A percentile compares a stretch with the other conserved stretches of the same genome.
Conservation (phyloP, 176 grass and related monocot species). For the Canna indica region DNA sequence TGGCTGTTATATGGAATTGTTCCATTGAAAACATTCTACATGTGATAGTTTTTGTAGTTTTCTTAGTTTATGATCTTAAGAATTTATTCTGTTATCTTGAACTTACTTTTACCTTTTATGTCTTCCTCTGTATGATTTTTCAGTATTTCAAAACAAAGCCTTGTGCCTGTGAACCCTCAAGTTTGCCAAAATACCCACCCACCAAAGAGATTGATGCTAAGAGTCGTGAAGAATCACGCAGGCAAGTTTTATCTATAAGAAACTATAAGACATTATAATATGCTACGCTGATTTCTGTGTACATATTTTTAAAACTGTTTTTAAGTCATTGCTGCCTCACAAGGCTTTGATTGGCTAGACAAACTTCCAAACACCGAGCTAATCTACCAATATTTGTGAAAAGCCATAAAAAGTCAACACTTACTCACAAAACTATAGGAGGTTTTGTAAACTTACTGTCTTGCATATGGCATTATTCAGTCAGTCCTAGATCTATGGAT, state of each 20-base stretch:
- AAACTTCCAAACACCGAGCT: background rate
- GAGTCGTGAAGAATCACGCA: slow-evolving; percentile 43
- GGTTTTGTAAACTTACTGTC: no score
- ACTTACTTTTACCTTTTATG: background rate
- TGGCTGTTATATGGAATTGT: background rate
- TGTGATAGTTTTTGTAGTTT: background rate
- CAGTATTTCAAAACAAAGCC: slow-evolving; percentile 74
- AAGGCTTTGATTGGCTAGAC: background rate
- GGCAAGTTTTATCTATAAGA: slow-evolving; percentile 29
- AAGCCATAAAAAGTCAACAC: background rate
- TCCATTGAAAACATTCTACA: background rate
- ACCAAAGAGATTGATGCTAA: slow-evolving; percentile 77
- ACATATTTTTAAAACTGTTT: background rate
- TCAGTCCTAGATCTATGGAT: background rate
- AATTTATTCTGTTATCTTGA: background rate
- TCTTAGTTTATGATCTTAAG: background rate
- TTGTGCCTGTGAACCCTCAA: slow-evolving; percentile 55
- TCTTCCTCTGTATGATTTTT: slow-evolving; percentile 14
- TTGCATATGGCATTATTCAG: background rate
- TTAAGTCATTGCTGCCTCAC: background rate
- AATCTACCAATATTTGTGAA: background rate
- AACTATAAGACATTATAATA: background rate
- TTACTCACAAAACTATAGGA: no score
- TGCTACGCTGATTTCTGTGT: background rate
- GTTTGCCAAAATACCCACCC: slow-evolving; percentile 62